A percentile compares a stretch with the other conserved stretches of the same genome.
Evolutionary conservation across 768 basidiomycete species (phyloP).

Genomic region (Pisolithus albus): DNA sequence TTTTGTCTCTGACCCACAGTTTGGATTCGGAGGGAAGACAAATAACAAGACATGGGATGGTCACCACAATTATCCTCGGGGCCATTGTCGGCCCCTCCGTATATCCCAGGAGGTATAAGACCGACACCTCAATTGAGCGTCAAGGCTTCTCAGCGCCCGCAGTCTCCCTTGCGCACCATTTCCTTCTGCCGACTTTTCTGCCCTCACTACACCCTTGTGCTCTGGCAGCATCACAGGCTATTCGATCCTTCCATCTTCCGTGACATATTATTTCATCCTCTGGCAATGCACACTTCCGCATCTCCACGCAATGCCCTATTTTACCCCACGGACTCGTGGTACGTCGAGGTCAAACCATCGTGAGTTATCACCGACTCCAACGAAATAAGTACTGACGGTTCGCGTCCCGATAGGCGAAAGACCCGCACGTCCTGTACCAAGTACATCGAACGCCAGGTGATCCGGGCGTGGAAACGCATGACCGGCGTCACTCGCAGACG

Average conservation of each 20-base stretch:
- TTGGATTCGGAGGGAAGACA: not conserved
- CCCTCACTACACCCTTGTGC: slow-evolving; percentile 8
- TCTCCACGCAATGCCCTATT: slow-evolving; percentile 9
- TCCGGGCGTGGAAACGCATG: slow-evolving; percentile 56
- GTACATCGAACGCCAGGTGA: slow-evolving; percentile 49
- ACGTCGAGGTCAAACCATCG: slow-evolving; percentile 19
- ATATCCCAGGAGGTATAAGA: slow-evolving; percentile 14
- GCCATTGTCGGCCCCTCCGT: slow-evolving; percentile 13
- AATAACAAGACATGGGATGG: not conserved
- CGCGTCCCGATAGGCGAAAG: slow-evolving; percentile 11
- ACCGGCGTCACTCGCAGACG: slow-evolving; percentile 46
- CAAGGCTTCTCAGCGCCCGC: not conserved
- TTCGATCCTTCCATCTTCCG: slow-evolving; percentile 23
- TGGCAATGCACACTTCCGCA: not conserved
- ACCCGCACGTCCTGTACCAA: slow-evolving; percentile 34
- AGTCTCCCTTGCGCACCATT: not conserved
- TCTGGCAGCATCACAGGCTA: slow-evolving; percentile 16
- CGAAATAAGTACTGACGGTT: not conserved
- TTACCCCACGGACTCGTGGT: slow-evolving; percentile 20
- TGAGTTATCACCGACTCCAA: slow-evolving; percentile 4
- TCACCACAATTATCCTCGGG: not conserved
- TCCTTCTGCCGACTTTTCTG: not conserved
- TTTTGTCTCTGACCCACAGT: not conserved
- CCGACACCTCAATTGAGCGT: no score
- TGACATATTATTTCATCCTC: slow-evolving; percentile 11